Evolutionary conservation across 805 yeast species (phyloP), one percentile per base, ranked within the genome.

Genomic region (Cyberlindnera bimundalis): DNA sequence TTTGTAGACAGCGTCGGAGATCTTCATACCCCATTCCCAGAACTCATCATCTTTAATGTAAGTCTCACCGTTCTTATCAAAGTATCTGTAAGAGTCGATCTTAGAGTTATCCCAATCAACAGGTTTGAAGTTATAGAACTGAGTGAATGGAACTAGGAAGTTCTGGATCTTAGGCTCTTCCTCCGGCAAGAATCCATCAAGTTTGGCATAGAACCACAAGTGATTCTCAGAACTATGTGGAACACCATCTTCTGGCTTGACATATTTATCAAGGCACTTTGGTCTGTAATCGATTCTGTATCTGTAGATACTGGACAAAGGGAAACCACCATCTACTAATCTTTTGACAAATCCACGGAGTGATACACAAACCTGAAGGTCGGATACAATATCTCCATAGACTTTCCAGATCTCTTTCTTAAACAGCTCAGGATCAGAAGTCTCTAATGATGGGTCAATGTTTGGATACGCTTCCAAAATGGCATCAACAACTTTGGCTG

Each of bases 11-110:
- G 56, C 54, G 25, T 55, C 48, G 3, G 68, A 52, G 24, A 65
- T 65, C 37, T 60, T 60, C 35, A 59, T 44, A 21, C 66, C 66
- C 65, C 67, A 61, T 11, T 61, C 60, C 71, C 71, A 67, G 29
- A 50, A 47, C 12, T 54, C 52, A 47, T 67, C 71, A 7, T 55
- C 56, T 16, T 47, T 50, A 25, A 56, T 51, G 18, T 40, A 43
- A 12, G 52, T 47, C 1, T 52, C 26, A 14, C 71, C 71, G 39
- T 59, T 58, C 28, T 45, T 38, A 35, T 55, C 58, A 5, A 47
- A 38, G 16, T 60, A 50, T 11, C 55, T 59, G 67, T 71, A 67
- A 10, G 53, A 55, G 31, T 56, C 45, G 12, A 43, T 24, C 27
- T 52, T 37, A 14, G 45, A 42, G 45, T 42, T 42, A 23, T 42